Base-by-base conservation (phyloP, 805 yeast species). In the Ogataea pignaliae region DNA sequence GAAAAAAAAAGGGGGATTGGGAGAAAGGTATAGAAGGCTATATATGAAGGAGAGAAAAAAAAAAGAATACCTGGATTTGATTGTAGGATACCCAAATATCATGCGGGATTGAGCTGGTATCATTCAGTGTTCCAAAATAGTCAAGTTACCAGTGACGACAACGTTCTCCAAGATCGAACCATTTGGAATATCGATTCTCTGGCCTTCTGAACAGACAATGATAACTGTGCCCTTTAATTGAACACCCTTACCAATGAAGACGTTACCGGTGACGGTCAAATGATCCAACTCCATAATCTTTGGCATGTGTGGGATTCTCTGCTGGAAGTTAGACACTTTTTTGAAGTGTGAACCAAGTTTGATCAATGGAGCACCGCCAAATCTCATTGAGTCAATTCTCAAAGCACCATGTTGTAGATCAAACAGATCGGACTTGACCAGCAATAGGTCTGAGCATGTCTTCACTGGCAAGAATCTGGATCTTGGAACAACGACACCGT, bases 401-500 rank as follows among this genome's bases (percentile, higher is more conserved):
- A 93, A 78, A 12, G 96, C 84, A 63, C 99, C 98, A 62, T 89
- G 97, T 64, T 85, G 87, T 65, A 93, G 75, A 62, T 75, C 78
- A 75, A 91, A 93, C 61, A 93, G 76, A 66, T 93, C 98, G 10
- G 97, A 89, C 71, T 93, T 93, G 53, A 93, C 99, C 60, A 93
- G 77, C 57, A 93, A 72, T 68, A 93, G 72, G 67, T 93, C 99
- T 7, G 97, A 89, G 68, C 93, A 88, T 15, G 99, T 93, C 76
- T 93, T 93, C 58, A 93, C 99, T 13, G 99, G 99, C 71, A 93
- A 78, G 78, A 93, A 93, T 65, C 99, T 83, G 35, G 96, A 79
- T 74, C 99, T 88, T 69, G 99, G 98, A 33, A 93, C 99, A 59
- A 89, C 96, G 57, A 93, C 95, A 71, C 99, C 99, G 60, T 88